Evolutionary conservation across 257 asterid genomes (phyloP).

Genomic region (Primulina eburnea): DNA sequence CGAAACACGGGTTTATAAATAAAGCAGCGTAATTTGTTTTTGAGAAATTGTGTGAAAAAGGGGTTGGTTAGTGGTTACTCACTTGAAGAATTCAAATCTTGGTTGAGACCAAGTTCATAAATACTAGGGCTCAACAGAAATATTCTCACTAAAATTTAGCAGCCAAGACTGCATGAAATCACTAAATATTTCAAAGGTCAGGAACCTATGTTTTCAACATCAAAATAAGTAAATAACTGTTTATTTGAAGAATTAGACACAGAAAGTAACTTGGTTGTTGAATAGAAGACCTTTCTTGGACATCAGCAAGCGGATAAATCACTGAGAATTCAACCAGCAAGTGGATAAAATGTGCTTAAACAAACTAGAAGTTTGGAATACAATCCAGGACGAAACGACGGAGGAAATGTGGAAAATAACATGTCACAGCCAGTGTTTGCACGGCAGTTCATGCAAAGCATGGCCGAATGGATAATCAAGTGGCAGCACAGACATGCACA

Average conservation of each 20-base stretch:
- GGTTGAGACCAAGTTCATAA: too few species aligned
- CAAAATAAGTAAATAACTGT: background rate
- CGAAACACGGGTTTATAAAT: background rate
- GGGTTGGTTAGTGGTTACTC: background rate
- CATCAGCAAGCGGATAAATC: background rate
- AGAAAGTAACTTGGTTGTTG: too few species aligned
- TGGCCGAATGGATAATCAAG: background rate
- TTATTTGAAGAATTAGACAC: background rate
- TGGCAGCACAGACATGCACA: background rate
- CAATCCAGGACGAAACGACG: background rate
- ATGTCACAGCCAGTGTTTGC: background rate
- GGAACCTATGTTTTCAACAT: background rate
- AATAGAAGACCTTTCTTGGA: background rate
- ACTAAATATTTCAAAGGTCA: background rate
- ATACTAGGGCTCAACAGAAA: background rate
- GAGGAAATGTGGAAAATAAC: background rate
- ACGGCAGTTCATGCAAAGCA: too few species aligned
- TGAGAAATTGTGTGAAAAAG: background rate
- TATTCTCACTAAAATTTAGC: background rate
- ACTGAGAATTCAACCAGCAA: background rate
- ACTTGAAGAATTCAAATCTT: too few species aligned
- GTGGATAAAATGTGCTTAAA: background rate
- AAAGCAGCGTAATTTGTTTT: background rate
- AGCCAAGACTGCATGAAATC: background rate
- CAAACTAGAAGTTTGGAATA: background rate